A percentile compares a stretch with the other conserved stretches of the same genome.
Conservation (phyloP, 1,284 basidiomycete genomes). For the Earliella scabrosa region DNA sequence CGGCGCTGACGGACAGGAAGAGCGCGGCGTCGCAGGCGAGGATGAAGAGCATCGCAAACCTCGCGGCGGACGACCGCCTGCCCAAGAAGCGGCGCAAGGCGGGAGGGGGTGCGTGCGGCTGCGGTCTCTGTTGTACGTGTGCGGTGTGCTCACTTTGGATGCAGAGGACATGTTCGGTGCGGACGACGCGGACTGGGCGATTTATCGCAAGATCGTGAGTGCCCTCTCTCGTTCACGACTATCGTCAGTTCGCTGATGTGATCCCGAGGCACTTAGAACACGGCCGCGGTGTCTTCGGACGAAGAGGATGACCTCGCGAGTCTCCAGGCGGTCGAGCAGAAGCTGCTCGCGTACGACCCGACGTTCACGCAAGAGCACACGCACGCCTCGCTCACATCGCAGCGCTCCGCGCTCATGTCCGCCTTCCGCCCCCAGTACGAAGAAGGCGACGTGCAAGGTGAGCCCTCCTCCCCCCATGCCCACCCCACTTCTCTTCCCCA, state of each 20-base stretch:
- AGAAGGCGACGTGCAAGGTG: slow-evolving; percentile 73
- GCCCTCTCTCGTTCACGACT: neutral
- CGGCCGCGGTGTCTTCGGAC: slow-evolving; percentile 87
- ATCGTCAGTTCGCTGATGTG: neutral
- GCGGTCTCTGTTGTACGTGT: slow-evolving; percentile 3
- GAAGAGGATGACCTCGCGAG: slow-evolving; percentile 90
- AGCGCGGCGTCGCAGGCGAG: slow-evolving; percentile 94
- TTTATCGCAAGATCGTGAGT: slow-evolving; percentile 93
- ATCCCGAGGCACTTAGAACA: slow-evolving; percentile 72
- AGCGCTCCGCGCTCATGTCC: slow-evolving; percentile 82
- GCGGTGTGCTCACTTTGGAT: neutral
- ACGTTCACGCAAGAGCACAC: slow-evolving; percentile 85
- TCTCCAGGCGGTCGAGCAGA: slow-evolving; percentile 79
- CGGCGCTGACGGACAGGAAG: slow-evolving; percentile 88
- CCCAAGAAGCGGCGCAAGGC: slow-evolving; percentile 82
- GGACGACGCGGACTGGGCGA: slow-evolving; percentile 96
- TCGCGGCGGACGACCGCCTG: slow-evolving; percentile 85
- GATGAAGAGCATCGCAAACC: slow-evolving; percentile 95
- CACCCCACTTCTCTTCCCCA: neutral
- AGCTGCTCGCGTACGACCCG: slow-evolving; percentile 85
- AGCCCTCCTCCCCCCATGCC: slow-evolving; percentile 10
- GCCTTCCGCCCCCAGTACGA: slow-evolving; percentile 81
- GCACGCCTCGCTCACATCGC: slow-evolving; percentile 75
- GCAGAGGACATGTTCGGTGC: slow-evolving; percentile 94
- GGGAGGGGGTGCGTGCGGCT: slow-evolving; percentile 64